Evolutionary conservation across 2,329 filamentous ascomycete species (phyloP).

Genomic region (Monilinia fructigena): DNA sequence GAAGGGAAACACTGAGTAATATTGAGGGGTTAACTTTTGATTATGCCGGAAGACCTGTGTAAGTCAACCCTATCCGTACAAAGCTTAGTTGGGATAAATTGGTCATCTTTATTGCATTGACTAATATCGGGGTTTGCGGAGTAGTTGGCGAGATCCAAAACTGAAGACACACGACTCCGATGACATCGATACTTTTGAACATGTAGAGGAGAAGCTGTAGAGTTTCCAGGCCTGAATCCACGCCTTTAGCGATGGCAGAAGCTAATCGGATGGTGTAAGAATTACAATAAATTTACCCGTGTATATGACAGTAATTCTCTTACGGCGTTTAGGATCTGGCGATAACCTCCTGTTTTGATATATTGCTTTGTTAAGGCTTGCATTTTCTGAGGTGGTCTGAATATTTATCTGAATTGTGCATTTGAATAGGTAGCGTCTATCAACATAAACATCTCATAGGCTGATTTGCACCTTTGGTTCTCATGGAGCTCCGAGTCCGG

Average conservation of each 20-base stretch:
- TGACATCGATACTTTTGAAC: background rate
- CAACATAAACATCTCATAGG: no score
- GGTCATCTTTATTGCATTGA: background rate
- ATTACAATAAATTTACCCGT: no score
- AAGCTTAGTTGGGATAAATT: background rate
- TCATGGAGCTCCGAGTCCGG: no score
- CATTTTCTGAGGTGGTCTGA: no score
- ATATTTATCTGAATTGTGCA: no score
- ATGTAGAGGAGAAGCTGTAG: background rate
- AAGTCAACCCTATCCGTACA: background rate
- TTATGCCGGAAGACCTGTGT: conserved; percentile 17
- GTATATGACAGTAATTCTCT: background rate
- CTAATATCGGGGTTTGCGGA: background rate
- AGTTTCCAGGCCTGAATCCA: background rate
- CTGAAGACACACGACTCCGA: background rate
- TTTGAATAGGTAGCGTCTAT: no score
- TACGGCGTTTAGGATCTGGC: no score
- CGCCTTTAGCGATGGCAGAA: background rate
- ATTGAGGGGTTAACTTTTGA: conserved; percentile 15
- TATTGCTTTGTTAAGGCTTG: no score
- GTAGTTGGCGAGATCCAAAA: conserved; percentile 13
- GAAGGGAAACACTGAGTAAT: conserved; percentile 7
- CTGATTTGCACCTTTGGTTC: no score
- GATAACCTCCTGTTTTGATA: no score
- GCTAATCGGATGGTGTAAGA: no score